Conservation (phyloP, 2,329 filamentous ascomycete genomes). For the Zarea fungicola region DNA sequence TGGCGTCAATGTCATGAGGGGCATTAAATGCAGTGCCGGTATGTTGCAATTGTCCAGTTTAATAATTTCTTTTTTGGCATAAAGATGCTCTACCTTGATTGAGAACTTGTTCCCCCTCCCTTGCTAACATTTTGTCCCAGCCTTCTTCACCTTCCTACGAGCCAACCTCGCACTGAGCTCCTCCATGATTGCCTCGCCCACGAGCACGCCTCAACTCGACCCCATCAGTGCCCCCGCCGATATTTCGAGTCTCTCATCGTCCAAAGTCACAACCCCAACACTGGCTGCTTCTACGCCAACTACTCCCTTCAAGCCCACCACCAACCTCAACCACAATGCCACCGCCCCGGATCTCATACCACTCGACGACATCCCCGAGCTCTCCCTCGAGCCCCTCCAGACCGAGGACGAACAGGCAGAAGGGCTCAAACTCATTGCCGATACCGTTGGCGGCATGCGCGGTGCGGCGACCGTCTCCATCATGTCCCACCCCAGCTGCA, state of each 20-base stretch:
- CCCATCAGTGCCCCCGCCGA: conserved; percentile 32
- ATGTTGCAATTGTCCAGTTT: no score
- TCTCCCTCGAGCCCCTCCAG: conserved; percentile 55
- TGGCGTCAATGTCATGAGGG: conserved; percentile 51
- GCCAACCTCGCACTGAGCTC: conserved; percentile 69
- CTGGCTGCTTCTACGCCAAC: conserved; percentile 50
- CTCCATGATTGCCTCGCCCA: conserved; percentile 56
- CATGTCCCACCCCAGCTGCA: conserved; percentile 55
- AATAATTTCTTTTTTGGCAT: no score
- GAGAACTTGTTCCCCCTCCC: neutral
- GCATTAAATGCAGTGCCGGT: conserved; percentile 54
- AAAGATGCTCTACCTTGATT: conserved; percentile 10
- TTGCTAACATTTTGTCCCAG: conserved; percentile 38
- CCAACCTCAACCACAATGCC: conserved; percentile 21
- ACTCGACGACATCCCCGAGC: conserved; percentile 52
- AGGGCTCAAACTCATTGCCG: conserved; percentile 69
- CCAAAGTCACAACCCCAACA: conserved; percentile 37
- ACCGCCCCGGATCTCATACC: conserved; percentile 33
- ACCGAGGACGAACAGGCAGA: conserved; percentile 56
- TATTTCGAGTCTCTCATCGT: conserved; percentile 28
- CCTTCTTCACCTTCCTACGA: conserved; percentile 77
- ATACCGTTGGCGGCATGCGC: conserved; percentile 78
- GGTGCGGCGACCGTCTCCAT: conserved; percentile 60
- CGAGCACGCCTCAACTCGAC: conserved; percentile 59
- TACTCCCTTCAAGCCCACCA: conserved; percentile 35